phyloP scores from a whole-genome alignment of 192 early-diverging fungal species.

The Coemansia sp. region DNA sequence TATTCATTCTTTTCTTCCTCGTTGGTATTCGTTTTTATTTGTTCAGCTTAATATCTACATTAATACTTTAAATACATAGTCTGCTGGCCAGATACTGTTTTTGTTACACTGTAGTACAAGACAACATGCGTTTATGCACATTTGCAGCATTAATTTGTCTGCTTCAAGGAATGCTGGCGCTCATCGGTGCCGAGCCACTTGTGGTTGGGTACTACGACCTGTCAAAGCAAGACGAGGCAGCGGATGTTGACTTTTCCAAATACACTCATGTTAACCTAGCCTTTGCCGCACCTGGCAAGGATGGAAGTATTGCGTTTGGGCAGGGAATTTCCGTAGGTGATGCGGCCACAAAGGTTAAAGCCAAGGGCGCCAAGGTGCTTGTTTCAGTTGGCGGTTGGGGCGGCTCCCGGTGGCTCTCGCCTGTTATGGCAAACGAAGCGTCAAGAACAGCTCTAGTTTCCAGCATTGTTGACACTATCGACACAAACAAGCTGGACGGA shows the following conservation, averaged over 20 bases:
- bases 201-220: constrained; percentile 42
- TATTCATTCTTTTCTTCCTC: neutral
- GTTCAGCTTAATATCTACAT: neutral
- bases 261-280: constrained; percentile 65
- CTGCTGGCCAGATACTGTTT: neutral
- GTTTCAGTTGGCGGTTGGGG: constrained; percentile 72
- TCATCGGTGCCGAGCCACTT: neutral
- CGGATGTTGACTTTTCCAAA: constrained; percentile 37
- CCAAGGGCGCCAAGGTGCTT: constrained; percentile 56
- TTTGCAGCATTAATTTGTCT: neutral
- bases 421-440: constrained; percentile 45
- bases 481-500: constrained; percentile 56
- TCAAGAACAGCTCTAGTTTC: constrained; percentile 57
- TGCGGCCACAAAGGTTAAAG: constrained; percentile 54
- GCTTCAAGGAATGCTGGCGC: neutral
- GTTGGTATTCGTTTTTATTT: too few relatives aligned
- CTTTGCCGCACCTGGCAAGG: constrained; percentile 48
- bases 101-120: too few relatives aligned
- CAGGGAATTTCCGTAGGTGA: constrained; percentile 19
- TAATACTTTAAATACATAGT: neutral
- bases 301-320: constrained; percentile 29
- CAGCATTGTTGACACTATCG: constrained; percentile 57
- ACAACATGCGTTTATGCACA: neutral
- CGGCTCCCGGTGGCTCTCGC: constrained; percentile 62
- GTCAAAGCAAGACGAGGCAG: constrained; percentile 26